Evolutionary conservation across 768 basidiomycete genomes (phyloP).

Genomic region (Suillus sp.): DNA sequence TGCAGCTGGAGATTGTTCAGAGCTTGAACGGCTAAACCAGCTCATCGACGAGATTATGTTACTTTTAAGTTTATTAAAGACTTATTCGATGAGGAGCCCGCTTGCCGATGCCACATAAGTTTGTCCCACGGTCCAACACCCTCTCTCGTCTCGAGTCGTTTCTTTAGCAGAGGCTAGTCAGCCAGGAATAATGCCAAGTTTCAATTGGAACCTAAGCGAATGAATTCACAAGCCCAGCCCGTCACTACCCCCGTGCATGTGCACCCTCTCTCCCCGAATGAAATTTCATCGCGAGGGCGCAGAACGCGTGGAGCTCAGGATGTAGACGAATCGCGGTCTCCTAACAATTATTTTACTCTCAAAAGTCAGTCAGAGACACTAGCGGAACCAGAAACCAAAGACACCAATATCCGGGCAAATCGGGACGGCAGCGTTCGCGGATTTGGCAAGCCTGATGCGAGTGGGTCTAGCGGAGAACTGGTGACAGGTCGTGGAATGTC

Average conservation of each 20-base stretch:
- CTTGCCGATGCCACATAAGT: conserved; percentile 1
- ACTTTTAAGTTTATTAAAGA: background rate
- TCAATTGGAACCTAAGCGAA: conserved; percentile 16
- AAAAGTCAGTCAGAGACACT: conserved; percentile 62
- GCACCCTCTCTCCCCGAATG: conserved; percentile 71
- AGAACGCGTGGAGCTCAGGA: conserved; percentile 46
- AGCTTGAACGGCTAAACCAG: conserved; percentile 40
- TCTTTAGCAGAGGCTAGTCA: conserved; percentile 2
- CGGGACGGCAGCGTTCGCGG: conserved; percentile 63
- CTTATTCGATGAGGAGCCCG: background rate
- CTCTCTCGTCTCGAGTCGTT: background rate
- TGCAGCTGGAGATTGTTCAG: conserved; percentile 43
- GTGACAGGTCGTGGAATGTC: conserved; percentile 32
- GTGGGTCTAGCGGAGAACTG: conserved; percentile 25
- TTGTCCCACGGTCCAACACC: conserved; percentile 10
- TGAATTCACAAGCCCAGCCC: conserved; percentile 31
- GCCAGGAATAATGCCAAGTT: conserved; percentile 16
- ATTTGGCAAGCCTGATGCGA: conserved; percentile 45
- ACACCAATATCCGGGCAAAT: conserved; percentile 29
- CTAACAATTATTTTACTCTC: conserved; percentile 60
- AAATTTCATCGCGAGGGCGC: conserved; percentile 48
- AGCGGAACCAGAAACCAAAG: conserved; percentile 29
- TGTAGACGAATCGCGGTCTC: conserved; percentile 31
- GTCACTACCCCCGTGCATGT: conserved; percentile 62
- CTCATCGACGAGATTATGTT: conserved; percentile 22